These are phyloP conservation scores for Populus ilicifolia DNA, from an alignment of 345 rosid species.

Conservation along the genomic window DNA sequence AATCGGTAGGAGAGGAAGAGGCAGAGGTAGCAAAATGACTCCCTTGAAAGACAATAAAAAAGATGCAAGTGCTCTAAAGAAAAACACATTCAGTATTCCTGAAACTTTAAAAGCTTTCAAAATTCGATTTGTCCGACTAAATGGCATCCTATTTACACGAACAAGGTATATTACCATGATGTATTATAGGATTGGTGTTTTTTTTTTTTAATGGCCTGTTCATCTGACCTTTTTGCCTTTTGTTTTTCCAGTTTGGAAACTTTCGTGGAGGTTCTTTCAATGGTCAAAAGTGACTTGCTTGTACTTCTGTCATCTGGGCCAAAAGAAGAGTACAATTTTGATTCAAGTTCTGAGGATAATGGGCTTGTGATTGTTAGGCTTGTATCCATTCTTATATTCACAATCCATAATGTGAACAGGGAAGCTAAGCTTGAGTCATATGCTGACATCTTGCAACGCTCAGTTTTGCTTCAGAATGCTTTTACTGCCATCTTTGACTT, in stretches of 20 bases:
- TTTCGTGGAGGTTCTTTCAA: slow-evolving; percentile 65
- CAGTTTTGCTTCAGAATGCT: slow-evolving; percentile 76
- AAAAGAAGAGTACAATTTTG: slow-evolving; percentile 60
- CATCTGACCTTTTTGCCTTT: background rate
- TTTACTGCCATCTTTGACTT: slow-evolving; percentile 70
- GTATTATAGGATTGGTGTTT: background rate
- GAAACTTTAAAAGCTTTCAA: slow-evolving; percentile 62
- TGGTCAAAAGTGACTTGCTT: slow-evolving; percentile 52
- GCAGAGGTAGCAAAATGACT: slow-evolving; percentile 50
- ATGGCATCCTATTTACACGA: slow-evolving; percentile 91
- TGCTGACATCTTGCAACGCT: slow-evolving; percentile 88
- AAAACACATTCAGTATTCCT: slow-evolving; percentile 33
- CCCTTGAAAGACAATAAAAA: slow-evolving; percentile 41
- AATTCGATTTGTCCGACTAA: slow-evolving; percentile 76
- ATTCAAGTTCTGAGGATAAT: slow-evolving; percentile 55
- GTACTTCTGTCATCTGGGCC: slow-evolving; percentile 67
- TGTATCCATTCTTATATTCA: slow-evolving; percentile 68
- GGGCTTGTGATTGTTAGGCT: slow-evolving; percentile 68
- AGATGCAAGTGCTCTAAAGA: slow-evolving; percentile 47
- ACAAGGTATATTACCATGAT: slow-evolving; percentile 53
- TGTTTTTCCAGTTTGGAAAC: slow-evolving; percentile 72
- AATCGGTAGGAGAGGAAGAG: background rate
- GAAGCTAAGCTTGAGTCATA: slow-evolving; percentile 76
- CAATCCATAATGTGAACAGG: slow-evolving; percentile 61
- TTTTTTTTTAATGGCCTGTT: too few relatives aligned